phyloP scores from a whole-genome alignment of 1,284 basidiomycete species.

The Ganoderma sinense region DNA sequence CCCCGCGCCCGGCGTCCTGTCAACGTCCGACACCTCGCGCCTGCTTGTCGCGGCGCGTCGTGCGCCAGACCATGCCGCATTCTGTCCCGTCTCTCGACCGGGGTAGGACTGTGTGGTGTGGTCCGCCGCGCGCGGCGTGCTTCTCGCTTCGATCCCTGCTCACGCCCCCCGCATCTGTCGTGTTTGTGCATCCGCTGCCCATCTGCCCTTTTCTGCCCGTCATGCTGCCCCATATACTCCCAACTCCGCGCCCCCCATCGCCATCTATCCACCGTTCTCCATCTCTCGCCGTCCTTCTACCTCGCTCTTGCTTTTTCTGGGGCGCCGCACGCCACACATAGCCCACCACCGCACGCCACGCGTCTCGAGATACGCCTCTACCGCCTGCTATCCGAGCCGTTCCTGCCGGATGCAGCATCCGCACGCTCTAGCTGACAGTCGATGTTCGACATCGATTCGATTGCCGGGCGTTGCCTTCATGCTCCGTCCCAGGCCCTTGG shows the following conservation, averaged over 20 bases:
- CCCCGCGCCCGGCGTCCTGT: neutral
- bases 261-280: neutral
- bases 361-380: neutral
- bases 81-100: neutral
- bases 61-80: neutral
- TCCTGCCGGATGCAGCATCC: neutral
- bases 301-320: neutral
- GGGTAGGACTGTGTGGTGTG: neutral
- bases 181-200: neutral
- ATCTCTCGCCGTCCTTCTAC: neutral
- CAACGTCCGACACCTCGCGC: neutral
- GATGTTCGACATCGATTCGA: neutral
- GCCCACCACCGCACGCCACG: conserved; percentile 2
- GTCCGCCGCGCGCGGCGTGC: conserved; percentile 7
- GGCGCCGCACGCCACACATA: neutral
- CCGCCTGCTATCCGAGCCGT: neutral
- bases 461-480: neutral
- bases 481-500: neutral
- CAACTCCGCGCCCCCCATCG: neutral
- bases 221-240: conserved; percentile 3
- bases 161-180: neutral
- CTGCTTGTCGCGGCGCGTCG: neutral
- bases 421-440: neutral
- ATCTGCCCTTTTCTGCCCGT: conserved; percentile 2
- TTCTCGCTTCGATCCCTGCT: conserved; percentile 10